A percentile compares a stretch with the other conserved stretches of the same genome.
These are phyloP conservation scores for Misopates orontium DNA, from an alignment of 257 asterid genomes.

Conservation along the genomic window DNA sequence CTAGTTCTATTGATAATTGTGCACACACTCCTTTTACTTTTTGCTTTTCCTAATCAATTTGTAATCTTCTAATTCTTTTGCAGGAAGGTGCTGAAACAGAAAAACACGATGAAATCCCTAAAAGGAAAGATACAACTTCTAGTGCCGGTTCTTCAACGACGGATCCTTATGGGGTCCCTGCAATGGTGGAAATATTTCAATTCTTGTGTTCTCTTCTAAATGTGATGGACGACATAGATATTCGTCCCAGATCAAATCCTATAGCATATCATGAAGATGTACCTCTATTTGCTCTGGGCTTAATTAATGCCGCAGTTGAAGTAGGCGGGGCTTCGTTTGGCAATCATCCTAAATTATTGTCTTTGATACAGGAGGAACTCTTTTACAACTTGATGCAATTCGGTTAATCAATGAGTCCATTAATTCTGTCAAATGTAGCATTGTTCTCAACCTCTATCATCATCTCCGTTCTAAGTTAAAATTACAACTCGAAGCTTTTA, in stretches of 20 bases:
- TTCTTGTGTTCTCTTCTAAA: constrained; percentile 86
- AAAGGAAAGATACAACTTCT: too few species aligned
- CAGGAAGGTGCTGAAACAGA: too few species aligned
- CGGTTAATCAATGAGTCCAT: constrained; percentile 86
- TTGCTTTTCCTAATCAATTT: too few species aligned
- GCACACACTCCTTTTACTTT: too few species aligned
- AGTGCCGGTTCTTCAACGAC: constrained; percentile 43
- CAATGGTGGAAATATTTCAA: constrained; percentile 97
- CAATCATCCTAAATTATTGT: constrained; percentile 79
- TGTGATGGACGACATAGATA: constrained; percentile 72
- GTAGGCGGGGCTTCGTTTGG: constrained; percentile 79
- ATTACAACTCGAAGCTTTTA: constrained; percentile 94
- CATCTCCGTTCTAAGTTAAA: constrained; percentile 80
- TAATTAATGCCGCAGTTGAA: constrained; percentile 92
- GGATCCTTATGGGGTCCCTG: constrained; percentile 92
- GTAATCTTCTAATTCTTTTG: too few species aligned
- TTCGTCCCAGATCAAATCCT: constrained; percentile 83
- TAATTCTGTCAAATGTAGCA: constrained; percentile 92
- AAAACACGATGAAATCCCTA: too few species aligned
- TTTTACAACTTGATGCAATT: constrained; percentile 91
- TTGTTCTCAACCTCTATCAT: constrained; percentile 84
- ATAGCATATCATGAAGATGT: constrained; percentile 89
- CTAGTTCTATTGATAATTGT: too few species aligned
- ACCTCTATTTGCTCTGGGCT: constrained; percentile 85
- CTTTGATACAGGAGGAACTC: constrained; percentile 89